Base-by-base conservation (phyloP, 2,329 filamentous ascomycete species). In the Coccinonectria pachysandricola region DNA sequence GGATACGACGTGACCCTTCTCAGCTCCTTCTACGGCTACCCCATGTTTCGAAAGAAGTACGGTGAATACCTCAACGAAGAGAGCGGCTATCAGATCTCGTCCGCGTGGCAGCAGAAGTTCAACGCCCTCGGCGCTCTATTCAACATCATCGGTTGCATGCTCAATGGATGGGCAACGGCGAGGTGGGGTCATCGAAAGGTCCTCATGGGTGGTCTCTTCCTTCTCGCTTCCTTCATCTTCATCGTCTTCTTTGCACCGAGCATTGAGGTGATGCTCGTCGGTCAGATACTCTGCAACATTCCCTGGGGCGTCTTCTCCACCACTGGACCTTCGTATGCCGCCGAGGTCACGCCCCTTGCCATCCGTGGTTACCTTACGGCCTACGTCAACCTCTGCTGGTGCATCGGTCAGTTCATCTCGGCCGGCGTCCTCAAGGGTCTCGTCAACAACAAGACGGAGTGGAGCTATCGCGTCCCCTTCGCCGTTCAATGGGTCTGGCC, bases 51-150 rank as follows among this genome's bases (percentile, higher is more conserved):
- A 7, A 39, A 40, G 31, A 60, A 49, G 37, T 68, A 63, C 31
- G 62, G 62, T 21, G 43, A 41, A 4, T 57, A 26, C 12, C 38
- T 49, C 9, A 35, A 51, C 19, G 34, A 45, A 0, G 40, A 60
- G 16, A 47, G 49, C 12, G 52, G 50, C 7, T 63, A 63, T 23
- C 57, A 68, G 38, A 56, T 73, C 36, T 57, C 57, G 4, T 57
- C 64, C 3, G 40, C 54, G 4, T 72, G 68, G 68, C 68, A 72
- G 44, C 57, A 64, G 12, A 59, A 53, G 3, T 52, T 73, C 23
- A 56, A 54, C 37, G 48, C 45, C 24, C 44, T 53, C 21, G 48
- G 45, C 15, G 49, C 48, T 6, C 28, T 58, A 15, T 48, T 42
- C 24, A 56, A 53, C 35, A 57, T 62, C 26, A 42, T 60, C 21